Percentiles rank a stretch among this genome's conserved stretches.
Evolutionary conservation across 345 rosid species (phyloP).

Genomic region (Rhodomyrtus tomentosa): DNA sequence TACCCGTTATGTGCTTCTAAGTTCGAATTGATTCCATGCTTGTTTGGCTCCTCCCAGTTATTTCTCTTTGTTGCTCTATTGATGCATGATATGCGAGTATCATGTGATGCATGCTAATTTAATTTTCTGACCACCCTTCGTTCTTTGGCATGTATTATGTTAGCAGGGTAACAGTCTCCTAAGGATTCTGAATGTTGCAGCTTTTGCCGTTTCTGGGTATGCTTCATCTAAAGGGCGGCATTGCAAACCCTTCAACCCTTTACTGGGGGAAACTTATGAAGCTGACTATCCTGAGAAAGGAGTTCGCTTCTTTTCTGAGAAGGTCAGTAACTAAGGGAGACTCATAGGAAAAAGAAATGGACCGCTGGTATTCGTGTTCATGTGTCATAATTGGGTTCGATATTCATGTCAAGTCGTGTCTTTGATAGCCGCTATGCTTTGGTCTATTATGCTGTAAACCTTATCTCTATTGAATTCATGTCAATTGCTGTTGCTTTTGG

Average conservation of each 20-base stretch:
- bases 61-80: neutral
- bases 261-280: slow-evolving; percentile 95
- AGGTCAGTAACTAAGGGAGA: slow-evolving; percentile 35
- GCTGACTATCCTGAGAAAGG: slow-evolving; percentile 92
- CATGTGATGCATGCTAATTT: neutral
- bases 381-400: neutral
- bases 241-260: slow-evolving; percentile 97
- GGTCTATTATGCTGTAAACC: neutral
- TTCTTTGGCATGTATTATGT: neutral
- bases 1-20: neutral
- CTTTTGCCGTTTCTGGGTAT: slow-evolving; percentile 96
- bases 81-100: neutral
- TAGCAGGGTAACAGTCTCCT: slow-evolving; percentile 65
- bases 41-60: neutral
- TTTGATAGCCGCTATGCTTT: neutral
- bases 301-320: slow-evolving; percentile 90
- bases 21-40: neutral
- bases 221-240: slow-evolving; percentile 92
- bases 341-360: neutral
- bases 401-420: neutral
- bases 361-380: neutral
- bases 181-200: slow-evolving; percentile 80
- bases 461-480: neutral
- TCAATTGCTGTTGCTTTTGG: neutral
- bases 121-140: neutral